These are phyloP conservation scores for Calonectria pteridis DNA, from an alignment of 2,329 filamentous ascomycete genomes.

Conservation along the genomic window DNA sequence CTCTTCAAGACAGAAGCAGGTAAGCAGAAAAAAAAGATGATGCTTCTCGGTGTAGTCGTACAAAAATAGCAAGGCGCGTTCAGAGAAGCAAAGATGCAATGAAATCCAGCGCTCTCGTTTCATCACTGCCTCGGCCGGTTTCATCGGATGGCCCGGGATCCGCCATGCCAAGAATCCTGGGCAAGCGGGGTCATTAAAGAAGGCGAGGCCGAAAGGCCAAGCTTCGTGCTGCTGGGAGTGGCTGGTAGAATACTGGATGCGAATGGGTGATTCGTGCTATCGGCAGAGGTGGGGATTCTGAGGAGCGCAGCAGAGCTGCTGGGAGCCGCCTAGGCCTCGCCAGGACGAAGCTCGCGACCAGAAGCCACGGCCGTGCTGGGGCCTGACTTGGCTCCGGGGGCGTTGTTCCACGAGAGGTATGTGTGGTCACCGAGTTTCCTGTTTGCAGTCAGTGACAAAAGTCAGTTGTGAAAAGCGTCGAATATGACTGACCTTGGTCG, in stretches of 20 bases:
- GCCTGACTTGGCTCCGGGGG: slow-evolving; percentile 58
- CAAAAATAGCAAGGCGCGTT: slow-evolving; percentile 31
- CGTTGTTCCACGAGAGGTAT: slow-evolving; percentile 93
- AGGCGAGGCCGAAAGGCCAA: slow-evolving; percentile 1
- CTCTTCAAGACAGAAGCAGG: slow-evolving; percentile 27
- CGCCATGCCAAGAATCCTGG: slow-evolving; percentile 16
- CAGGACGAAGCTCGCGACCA: slow-evolving; percentile 67
- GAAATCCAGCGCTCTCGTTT: slow-evolving; percentile 22
- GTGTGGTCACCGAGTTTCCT: slow-evolving; percentile 99
- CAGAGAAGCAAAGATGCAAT: slow-evolving; percentile 24
- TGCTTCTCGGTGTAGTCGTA: slow-evolving; percentile 33
- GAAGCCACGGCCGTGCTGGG: slow-evolving; percentile 60
- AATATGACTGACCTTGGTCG: slow-evolving; percentile 78
- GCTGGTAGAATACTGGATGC: slow-evolving; percentile 22
- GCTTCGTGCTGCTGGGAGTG: slow-evolving; percentile 1
- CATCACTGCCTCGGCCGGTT: background rate
- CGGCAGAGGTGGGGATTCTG: slow-evolving; percentile 5
- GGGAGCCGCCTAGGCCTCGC: slow-evolving; percentile 55
- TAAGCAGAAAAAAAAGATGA: slow-evolving; percentile 9
- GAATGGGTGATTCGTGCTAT: slow-evolving; percentile 25
- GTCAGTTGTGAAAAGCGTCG: slow-evolving; percentile 9
- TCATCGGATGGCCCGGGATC: background rate
- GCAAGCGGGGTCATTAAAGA: slow-evolving; percentile 4
- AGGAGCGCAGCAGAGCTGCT: slow-evolving; percentile 42
- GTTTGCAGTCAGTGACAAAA: slow-evolving; percentile 14